These are phyloP conservation scores for Phytophthora constricta DNA, from an alignment of 352 stramenopile genomes.

Conservation along the genomic window DNA sequence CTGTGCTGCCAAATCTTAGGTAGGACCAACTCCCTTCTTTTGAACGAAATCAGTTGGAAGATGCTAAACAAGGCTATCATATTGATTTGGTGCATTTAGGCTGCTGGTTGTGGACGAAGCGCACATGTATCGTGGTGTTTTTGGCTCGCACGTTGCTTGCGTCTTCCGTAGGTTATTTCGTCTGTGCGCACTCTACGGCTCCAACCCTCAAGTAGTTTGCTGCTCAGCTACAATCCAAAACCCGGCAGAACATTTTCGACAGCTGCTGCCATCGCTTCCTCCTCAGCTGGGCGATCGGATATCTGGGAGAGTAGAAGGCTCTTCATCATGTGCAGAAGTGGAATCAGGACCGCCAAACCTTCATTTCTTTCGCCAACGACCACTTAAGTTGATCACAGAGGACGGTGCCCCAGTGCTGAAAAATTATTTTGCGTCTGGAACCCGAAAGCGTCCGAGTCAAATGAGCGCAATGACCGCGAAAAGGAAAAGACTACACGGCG, in stretches of 20 bases:
- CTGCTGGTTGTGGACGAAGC: conserved; percentile 87
- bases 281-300: conserved; percentile 1
- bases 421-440: conserved; percentile 98
- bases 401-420: conserved; percentile 89
- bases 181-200: conserved; percentile 84
- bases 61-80: too few species aligned
- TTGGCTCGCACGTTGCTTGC: conserved; percentile 84
- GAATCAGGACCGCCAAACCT: conserved; percentile 43
- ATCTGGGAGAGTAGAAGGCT: neutral
- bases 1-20: conserved; percentile 90
- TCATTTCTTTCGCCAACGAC: conserved; percentile 67
- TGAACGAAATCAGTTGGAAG: neutral
- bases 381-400: conserved; percentile 82
- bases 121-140: conserved; percentile 95
- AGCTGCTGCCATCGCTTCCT: conserved; percentile 85
- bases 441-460: conserved; percentile 60
- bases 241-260: conserved; percentile 91
- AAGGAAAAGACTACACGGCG: neutral
- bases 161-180: conserved; percentile 93
- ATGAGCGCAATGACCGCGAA: neutral
- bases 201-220: conserved; percentile 90
- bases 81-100: conserved; percentile 40
- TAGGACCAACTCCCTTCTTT: too few species aligned
- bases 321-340: neutral
- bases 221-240: conserved; percentile 97